Conservation (phyloP, 352 stramenopile species). For the Phytophthora europaea region DNA sequence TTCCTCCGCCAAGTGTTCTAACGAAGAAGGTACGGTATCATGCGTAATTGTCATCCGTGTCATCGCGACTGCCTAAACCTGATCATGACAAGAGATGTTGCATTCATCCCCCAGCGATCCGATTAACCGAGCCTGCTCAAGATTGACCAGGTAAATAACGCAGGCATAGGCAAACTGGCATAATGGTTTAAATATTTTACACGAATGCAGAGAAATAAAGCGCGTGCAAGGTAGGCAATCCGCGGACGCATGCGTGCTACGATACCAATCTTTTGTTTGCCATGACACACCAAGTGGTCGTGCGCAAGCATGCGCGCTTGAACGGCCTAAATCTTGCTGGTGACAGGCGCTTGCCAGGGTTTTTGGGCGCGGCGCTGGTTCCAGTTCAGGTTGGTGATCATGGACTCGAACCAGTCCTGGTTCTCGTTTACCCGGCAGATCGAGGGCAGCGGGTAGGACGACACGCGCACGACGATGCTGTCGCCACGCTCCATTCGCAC, state of each 20-base stretch:
- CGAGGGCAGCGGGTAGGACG: constrained; percentile 89
- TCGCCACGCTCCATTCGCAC: constrained; percentile 90
- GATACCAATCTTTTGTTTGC: constrained; percentile 13
- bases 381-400: constrained; percentile 95
- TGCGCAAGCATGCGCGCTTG: constrained; percentile 9
- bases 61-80: background rate
- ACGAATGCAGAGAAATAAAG: constrained; percentile 40
- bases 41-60: constrained; percentile 10
- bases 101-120: constrained; percentile 8
- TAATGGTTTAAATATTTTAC: constrained; percentile 50
- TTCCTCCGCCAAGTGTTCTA: constrained; percentile 22
- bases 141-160: constrained; percentile 7
- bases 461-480: constrained; percentile 87
- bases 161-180: constrained; percentile 12
- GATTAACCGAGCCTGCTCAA: constrained; percentile 21
- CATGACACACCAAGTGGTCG: constrained; percentile 19
- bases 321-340: constrained; percentile 41
- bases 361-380: constrained; percentile 90
- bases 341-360: constrained; percentile 62
- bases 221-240: constrained; percentile 20
- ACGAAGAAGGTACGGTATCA: constrained; percentile 27
- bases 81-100: background rate
- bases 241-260: constrained; percentile 13
- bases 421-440: constrained; percentile 92
- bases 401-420: constrained; percentile 93